Evolutionary conservation across 371 early-diverging fungal genomes (phyloP).

Genomic region (Mortierella sp.): DNA sequence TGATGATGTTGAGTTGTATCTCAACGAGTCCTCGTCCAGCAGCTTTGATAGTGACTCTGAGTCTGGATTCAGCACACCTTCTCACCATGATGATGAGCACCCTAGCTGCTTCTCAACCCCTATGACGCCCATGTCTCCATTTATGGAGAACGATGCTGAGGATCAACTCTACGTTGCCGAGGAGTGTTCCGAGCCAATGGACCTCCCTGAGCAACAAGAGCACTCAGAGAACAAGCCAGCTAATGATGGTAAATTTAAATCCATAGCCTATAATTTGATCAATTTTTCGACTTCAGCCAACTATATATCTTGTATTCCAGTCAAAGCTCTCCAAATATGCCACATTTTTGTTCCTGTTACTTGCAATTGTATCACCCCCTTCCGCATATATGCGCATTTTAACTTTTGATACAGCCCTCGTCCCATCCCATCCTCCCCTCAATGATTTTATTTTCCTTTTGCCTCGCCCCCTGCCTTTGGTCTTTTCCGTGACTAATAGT

Average conservation of each 20-base stretch:
- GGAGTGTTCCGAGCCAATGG: constrained; percentile 18
- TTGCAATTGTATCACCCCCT: not conserved
- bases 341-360: constrained; percentile 3
- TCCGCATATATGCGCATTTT: constrained; percentile 13
- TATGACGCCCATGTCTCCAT: constrained; percentile 57
- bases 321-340: constrained; percentile 3
- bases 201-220: constrained; percentile 25
- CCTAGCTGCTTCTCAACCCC: constrained; percentile 48
- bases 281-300: constrained; percentile 8
- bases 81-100: constrained; percentile 41
- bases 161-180: constrained; percentile 46
- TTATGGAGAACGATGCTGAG: constrained; percentile 52
- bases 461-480: not conserved
- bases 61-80: constrained; percentile 52
- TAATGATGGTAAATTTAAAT: constrained; percentile 36
- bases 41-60: constrained; percentile 56
- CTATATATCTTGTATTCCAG: not conserved
- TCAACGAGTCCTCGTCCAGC: constrained; percentile 43
- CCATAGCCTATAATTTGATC: constrained; percentile 3
- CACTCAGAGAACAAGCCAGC: constrained; percentile 18
- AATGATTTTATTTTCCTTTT: not conserved
- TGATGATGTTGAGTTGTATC: constrained; percentile 52
- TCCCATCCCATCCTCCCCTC: not conserved
- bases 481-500: constrained; percentile 22
- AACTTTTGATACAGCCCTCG: not conserved